Conservation (phyloP, 495 filamentous ascomycete genomes). For the Sabuloglossum arenarium region DNA sequence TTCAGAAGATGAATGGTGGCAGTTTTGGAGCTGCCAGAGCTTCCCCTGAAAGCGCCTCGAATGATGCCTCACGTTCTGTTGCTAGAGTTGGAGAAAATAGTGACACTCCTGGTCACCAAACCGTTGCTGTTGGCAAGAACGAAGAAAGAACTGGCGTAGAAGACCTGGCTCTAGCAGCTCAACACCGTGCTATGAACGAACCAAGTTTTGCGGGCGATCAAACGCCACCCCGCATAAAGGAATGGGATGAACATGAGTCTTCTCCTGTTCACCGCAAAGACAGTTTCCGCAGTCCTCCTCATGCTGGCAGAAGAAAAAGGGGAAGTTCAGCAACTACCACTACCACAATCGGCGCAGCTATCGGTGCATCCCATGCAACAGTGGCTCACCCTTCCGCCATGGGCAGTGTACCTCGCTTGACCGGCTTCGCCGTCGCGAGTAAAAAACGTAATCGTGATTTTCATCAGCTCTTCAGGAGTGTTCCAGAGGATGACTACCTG, state of each 20-base stretch:
- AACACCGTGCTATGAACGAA: slow-evolving; percentile 21
- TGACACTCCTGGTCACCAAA: not conserved
- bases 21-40: not conserved
- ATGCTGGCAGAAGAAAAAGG: slow-evolving; percentile 42
- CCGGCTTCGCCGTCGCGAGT: slow-evolving; percentile 88
- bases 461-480: slow-evolving; percentile 79
- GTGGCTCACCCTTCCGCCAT: slow-evolving; percentile 39
- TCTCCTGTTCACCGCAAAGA: slow-evolving; percentile 42
- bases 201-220: slow-evolving; percentile 29
- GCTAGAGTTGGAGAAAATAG: not conserved
- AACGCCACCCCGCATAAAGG: slow-evolving; percentile 17
- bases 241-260: slow-evolving; percentile 20
- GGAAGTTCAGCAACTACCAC: slow-evolving; percentile 74
- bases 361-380: slow-evolving; percentile 40
- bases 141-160: slow-evolving; percentile 5
- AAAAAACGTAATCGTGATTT: slow-evolving; percentile 95
- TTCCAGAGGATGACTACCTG: slow-evolving; percentile 92
- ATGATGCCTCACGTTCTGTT: not conserved
- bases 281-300: slow-evolving; percentile 66
- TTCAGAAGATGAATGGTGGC: not conserved
- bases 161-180: slow-evolving; percentile 16
- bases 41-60: not conserved
- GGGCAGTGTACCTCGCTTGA: slow-evolving; percentile 48
- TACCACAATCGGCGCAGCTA: slow-evolving; percentile 44
- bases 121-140: not conserved